These are phyloP conservation scores for Bruguiera sexangula DNA, from an alignment of 345 rosid species.

Conservation along the genomic window DNA sequence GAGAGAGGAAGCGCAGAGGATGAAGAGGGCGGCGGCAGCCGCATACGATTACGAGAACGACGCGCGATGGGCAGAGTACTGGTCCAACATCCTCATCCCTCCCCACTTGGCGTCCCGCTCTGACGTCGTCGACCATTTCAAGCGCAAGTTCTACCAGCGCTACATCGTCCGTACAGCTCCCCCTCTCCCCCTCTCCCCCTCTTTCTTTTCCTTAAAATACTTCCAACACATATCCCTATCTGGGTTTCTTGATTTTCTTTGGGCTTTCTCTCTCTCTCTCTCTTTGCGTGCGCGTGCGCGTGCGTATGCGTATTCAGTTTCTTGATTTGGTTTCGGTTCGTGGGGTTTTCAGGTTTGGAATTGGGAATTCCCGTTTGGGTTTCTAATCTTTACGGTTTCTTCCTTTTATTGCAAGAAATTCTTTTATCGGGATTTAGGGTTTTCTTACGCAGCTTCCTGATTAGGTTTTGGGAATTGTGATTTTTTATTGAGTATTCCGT, in stretches of 20 bases:
- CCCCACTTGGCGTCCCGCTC: constrained; percentile 85
- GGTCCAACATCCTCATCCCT: constrained; percentile 91
- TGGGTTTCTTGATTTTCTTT: neutral
- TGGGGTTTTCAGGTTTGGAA: neutral
- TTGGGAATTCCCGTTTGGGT: neutral
- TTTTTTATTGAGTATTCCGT: neutral
- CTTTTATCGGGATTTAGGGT: neutral
- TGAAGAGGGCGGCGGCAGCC: constrained; percentile 76
- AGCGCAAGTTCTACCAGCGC: constrained; percentile 97
- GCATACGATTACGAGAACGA: constrained; percentile 89
- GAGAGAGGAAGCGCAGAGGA: constrained; percentile 78
- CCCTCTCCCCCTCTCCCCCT: neutral
- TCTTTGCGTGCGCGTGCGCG: neutral
- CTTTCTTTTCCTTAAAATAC: no score
- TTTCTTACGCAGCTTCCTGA: neutral
- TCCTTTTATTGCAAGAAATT: neutral
- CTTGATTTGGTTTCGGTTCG: neutral
- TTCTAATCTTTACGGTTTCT: neutral
- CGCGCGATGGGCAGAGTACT: constrained; percentile 80
- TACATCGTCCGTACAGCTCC: constrained; percentile 45
- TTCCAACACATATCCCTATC: neutral
- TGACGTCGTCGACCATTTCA: constrained; percentile 81
- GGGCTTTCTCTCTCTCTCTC: neutral
- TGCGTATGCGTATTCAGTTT: no score
- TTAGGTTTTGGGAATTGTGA: neutral